Evolutionary conservation across 2,329 filamentous ascomycete genomes (phyloP).

Genomic region (Xylariaceae sp.): DNA sequence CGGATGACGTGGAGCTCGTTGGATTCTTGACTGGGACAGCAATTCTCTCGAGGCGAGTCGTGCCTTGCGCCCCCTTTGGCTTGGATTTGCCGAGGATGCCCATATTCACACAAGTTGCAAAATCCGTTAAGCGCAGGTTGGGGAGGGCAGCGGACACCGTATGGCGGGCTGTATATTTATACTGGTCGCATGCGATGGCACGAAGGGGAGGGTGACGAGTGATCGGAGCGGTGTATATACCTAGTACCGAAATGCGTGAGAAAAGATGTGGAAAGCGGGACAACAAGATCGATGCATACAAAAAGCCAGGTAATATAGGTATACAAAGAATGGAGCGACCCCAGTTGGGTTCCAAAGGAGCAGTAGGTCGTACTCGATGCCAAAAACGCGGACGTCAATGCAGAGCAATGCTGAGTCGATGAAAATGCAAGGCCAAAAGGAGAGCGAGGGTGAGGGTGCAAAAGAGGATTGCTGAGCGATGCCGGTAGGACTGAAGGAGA

Average conservation of each 20-base stretch:
- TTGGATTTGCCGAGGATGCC: conserved; percentile 31
- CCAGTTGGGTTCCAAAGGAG: neutral
- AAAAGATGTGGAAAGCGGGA: neutral
- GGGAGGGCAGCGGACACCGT: neutral
- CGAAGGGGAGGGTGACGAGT: neutral
- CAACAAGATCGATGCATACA: neutral
- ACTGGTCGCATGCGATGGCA: neutral
- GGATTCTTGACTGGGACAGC: conserved; percentile 34
- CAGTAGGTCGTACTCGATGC: conserved; percentile 1
- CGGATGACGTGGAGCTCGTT: conserved; percentile 16
- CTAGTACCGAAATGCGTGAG: neutral
- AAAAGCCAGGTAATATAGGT: conserved; percentile 1
- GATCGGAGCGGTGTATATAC: neutral
- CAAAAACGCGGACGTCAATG: conserved; percentile 1
- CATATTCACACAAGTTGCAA: conserved; percentile 23
- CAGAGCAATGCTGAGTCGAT: conserved; percentile 3
- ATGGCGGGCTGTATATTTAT: neutral
- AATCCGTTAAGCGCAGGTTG: neutral
- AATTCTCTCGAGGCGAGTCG: conserved; percentile 50
- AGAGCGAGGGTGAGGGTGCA: conserved; percentile 6
- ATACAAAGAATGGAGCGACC: conserved; percentile 6
- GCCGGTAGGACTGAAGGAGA: conserved; percentile 1
- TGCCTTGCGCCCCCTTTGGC: conserved; percentile 42
- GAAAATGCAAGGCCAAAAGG: conserved; percentile 7
- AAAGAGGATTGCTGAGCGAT: neutral